phyloP scores from a whole-genome alignment of 352 stramenopile genomes.

The Pythium graminicola region DNA sequence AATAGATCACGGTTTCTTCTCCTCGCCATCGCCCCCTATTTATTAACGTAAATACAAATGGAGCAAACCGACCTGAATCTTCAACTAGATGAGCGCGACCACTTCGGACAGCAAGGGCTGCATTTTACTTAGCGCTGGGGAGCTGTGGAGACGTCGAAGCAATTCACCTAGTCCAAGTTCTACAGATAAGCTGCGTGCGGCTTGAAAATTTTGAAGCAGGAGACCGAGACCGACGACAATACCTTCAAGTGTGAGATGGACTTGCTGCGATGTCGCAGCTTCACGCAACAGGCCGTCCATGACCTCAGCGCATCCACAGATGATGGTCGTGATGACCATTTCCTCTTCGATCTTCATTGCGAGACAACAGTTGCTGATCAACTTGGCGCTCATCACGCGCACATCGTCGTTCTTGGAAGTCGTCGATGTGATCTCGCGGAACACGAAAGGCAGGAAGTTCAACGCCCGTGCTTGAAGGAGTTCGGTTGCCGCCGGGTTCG shows the following conservation, averaged over 20 bases:
- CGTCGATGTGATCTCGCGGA: slow-evolving; percentile 41
- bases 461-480: slow-evolving; percentile 38
- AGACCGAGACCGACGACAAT: slow-evolving; percentile 56
- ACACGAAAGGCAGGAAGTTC: slow-evolving; percentile 64
- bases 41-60: slow-evolving; percentile 16
- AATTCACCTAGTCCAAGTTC: slow-evolving; percentile 65
- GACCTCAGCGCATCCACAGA: slow-evolving; percentile 62
- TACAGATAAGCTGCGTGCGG: slow-evolving; percentile 46
- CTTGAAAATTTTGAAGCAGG: slow-evolving; percentile 57
- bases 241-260: slow-evolving; percentile 39
- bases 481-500: slow-evolving; percentile 43
- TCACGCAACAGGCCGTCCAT: slow-evolving; percentile 51
- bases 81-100: slow-evolving; percentile 46
- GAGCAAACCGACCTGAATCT: neutral
- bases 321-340: slow-evolving; percentile 57
- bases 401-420: slow-evolving; percentile 27
- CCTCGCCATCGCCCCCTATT: too few species aligned
- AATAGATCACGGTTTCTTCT: too few species aligned
- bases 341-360: slow-evolving; percentile 62
- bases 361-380: slow-evolving; percentile 71
- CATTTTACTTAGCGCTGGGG: slow-evolving; percentile 34
- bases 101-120: slow-evolving; percentile 55
- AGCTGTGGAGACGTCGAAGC: slow-evolving; percentile 40
- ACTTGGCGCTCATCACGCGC: slow-evolving; percentile 45
- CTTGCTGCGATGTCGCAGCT: slow-evolving; percentile 26